phyloP scores from a whole-genome alignment of 176 grass and related monocot species.

The Eleusine indica region DNA sequence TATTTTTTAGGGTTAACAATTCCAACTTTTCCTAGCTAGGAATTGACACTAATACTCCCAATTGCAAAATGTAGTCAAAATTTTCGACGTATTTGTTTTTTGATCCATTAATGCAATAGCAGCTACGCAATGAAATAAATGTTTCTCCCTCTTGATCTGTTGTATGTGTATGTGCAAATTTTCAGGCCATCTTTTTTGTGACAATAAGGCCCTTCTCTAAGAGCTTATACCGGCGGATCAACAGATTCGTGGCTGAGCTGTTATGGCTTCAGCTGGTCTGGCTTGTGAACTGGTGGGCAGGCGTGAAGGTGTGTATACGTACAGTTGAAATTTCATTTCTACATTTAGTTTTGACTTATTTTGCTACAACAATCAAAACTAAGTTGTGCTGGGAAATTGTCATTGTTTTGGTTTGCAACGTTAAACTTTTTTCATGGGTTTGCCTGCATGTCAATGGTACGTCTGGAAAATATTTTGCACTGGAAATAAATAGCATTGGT shows the following conservation, averaged over 20 bases:
- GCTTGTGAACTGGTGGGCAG: slow-evolving; percentile 99
- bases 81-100: neutral
- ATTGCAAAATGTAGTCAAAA: neutral
- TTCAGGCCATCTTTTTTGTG: slow-evolving; percentile 63
- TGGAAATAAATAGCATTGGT: neutral
- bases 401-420: neutral
- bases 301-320: slow-evolving; percentile 68
- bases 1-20: neutral
- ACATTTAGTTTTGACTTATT: neutral
- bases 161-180: neutral
- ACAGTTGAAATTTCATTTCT: neutral
- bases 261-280: slow-evolving; percentile 94
- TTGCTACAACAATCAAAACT: neutral
- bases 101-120: too few species aligned
- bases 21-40: neutral
- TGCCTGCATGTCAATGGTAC: neutral
- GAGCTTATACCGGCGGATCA: slow-evolving; percentile 70
- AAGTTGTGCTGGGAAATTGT: neutral
- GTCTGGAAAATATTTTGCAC: neutral
- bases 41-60: neutral
- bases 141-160: neutral
- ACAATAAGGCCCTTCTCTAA: slow-evolving; percentile 81
- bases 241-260: slow-evolving; percentile 70
- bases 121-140: too few species aligned
- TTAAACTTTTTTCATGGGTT: neutral